Evolutionary conservation across 495 filamentous ascomycete genomes (phyloP), one percentile per base, ranked within the genome.

Genomic region (Aspergillus funiculosus): DNA sequence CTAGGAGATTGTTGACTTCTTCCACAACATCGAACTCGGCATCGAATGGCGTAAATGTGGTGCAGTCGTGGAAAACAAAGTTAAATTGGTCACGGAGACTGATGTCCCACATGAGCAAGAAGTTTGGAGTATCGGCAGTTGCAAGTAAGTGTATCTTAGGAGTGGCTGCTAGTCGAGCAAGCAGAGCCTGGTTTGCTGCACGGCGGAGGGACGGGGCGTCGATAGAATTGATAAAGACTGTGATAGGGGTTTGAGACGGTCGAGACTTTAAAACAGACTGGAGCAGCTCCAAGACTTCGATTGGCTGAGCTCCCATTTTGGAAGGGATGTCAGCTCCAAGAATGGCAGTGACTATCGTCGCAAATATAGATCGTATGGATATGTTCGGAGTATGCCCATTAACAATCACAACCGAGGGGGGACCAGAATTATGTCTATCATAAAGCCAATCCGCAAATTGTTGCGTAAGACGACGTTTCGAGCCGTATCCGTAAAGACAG

Each of bases 31-130:
- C 83, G 3, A 63, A 51, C 20, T 89, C 66, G 43, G 89, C 85
- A n/a, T 74, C 72, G 55, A 81, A 89, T 0, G 87, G 78, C 0
- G 75, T 67, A 53, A 95, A 97, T 1, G 94, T 97, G 2, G 92
- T 97, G 58, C 83, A 83, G 65, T 96, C 89, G 66, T 98, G 92
- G 71, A 89, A 95, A 13, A 89, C 69, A 50, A 94, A 89, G 54
- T 87, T 86, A 63, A 87, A 86, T 18, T 83, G 78, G 1, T 85
- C 81, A 24, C 82, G 82, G 10, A 89, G 71, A 46, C 79, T 81
- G 46, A 83, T 80, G 61, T 95, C 89, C 94, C 94, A 98, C 50
- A 97, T 79, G 0, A 95, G 68, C 2, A 85, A 73, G 56, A 94
- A 94, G 44, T 83, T 84, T 22, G 89, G 89, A 3, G 87, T 88